A percentile compares a stretch with the other conserved stretches of the same genome.
These are phyloP conservation scores for Kingdonia uniflora DNA, from an alignment of 164 flowering plant genomes.

Conservation along the genomic window DNA sequence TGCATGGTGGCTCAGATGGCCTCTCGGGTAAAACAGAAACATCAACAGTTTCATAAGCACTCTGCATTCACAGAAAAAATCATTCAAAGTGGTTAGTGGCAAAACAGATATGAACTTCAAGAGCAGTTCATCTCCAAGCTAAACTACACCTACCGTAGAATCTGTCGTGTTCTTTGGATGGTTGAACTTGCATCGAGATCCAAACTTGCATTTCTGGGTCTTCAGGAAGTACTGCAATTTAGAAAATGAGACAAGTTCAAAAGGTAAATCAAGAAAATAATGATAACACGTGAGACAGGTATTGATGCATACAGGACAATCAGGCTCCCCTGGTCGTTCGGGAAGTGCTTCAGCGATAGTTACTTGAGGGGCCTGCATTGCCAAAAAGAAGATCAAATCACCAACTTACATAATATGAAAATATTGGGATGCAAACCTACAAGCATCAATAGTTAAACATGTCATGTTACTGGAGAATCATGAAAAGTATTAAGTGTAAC, in stretches of 20 bases:
- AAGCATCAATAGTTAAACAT: too few species aligned
- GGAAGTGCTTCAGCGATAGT: constrained; percentile 50
- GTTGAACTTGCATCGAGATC: constrained; percentile 83
- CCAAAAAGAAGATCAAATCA: constrained; percentile 3
- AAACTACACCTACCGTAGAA: constrained; percentile 28
- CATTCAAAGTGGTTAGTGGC: not conserved
- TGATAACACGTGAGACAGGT: not conserved
- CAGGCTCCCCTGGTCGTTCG: constrained; percentile 85
- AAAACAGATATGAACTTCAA: not conserved
- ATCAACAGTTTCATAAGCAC: constrained; percentile 24
- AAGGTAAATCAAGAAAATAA: not conserved
- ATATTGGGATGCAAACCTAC: too few species aligned
- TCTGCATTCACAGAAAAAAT: constrained; percentile 24
- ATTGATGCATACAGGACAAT: constrained; percentile 76
- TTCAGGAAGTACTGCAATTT: constrained; percentile 74
- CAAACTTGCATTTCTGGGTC: constrained; percentile 91
- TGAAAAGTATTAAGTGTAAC: too few species aligned
- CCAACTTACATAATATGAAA: too few species aligned
- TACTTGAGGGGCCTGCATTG: constrained; percentile 43
- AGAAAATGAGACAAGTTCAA: not conserved
- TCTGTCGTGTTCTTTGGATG: constrained; percentile 59
- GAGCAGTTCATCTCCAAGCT: not conserved
- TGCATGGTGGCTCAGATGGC: constrained; percentile 78
- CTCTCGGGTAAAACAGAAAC: constrained; percentile 63
- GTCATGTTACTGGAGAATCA: too few species aligned